These are phyloP conservation scores for Nitzschia palea DNA, from an alignment of 108 stramenopile species.

Conservation along the genomic window DNA sequence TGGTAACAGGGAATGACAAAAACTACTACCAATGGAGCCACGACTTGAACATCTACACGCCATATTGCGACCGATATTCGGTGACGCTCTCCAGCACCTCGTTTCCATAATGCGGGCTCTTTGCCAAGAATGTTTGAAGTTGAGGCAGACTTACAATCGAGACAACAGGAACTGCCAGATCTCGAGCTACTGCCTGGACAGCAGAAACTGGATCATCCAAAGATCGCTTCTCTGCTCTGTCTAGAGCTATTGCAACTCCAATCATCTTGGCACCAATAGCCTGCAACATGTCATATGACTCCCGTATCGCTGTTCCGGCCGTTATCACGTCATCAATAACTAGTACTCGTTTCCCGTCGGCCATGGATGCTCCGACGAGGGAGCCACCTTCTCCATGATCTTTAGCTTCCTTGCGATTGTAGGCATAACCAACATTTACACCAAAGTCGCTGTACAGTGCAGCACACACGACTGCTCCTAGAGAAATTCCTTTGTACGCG, in stretches of 20 bases:
- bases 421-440: constrained; percentile 87
- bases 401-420: constrained; percentile 99
- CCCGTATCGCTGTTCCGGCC: constrained; percentile 97
- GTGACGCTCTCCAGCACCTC: constrained; percentile 56
- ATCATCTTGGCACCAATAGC: constrained; percentile 80
- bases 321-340: constrained; percentile 99
- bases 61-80: constrained; percentile 75
- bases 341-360: constrained; percentile 84
- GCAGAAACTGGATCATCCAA: constrained; percentile 84
- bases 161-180: constrained; percentile 83
- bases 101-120: constrained; percentile 60
- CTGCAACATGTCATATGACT: constrained; percentile 83
- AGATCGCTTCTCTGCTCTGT: constrained; percentile 91
- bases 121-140: constrained; percentile 72
- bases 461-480: constrained; percentile 92
- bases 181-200: constrained; percentile 87
- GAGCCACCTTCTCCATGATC: constrained; percentile 98
- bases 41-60: no score
- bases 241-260: constrained; percentile 94
- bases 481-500: constrained; percentile 99
- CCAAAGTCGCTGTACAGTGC: constrained; percentile 87
- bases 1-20: no score
- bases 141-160: constrained; percentile 89
- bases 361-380: constrained; percentile 91
- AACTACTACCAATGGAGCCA: no score